Conservation (phyloP, 805 yeast genomes). For the Candida glaebosa region DNA sequence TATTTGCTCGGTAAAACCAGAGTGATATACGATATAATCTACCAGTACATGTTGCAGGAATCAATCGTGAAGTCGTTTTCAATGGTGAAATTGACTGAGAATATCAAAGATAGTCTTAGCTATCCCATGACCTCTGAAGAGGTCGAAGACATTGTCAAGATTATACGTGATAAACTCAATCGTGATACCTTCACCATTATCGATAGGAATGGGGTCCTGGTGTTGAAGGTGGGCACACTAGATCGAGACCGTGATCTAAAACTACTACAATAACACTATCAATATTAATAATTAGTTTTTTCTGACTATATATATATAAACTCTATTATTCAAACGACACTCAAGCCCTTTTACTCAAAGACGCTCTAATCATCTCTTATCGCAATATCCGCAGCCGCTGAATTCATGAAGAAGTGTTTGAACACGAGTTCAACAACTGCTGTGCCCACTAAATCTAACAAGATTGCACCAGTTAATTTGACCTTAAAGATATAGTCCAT, state of each 20-base stretch:
- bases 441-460: conserved; percentile 72
- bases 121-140: conserved; percentile 30
- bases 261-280: neutral
- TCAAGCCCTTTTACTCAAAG: too few relatives aligned
- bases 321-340: conserved; percentile 4
- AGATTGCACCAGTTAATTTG: conserved; percentile 69
- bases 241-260: conserved; percentile 26
- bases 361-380: conserved; percentile 23
- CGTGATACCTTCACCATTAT: conserved; percentile 15
- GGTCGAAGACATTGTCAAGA: conserved; percentile 22
- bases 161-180: conserved; percentile 18
- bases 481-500: conserved; percentile 72
- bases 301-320: neutral
- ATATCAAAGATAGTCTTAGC: conserved; percentile 29
- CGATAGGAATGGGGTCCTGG: conserved; percentile 20
- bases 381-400: conserved; percentile 90
- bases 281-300: neutral
- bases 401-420: conserved; percentile 85
- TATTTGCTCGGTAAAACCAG: conserved; percentile 26
- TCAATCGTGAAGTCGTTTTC: conserved; percentile 16
- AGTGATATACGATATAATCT: conserved; percentile 32
- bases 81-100: conserved; percentile 22
- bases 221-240: conserved; percentile 22
- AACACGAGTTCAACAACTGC: conserved; percentile 77
- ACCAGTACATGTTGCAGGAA: conserved; percentile 18